Conservation (phyloP, 306 rosid species). For the Ziziphus jujuba region DNA sequence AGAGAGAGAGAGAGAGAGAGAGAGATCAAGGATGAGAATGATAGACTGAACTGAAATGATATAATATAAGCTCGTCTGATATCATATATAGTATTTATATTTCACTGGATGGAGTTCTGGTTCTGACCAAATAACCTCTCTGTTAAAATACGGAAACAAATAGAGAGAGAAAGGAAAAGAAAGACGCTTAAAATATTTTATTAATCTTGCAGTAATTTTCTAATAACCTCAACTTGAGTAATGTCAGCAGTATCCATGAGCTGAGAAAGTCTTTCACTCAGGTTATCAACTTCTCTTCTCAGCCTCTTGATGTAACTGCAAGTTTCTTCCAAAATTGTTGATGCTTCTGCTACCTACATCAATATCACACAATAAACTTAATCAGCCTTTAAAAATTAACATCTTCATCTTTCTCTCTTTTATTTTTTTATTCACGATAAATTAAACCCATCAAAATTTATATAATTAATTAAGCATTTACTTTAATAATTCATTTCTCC, state of each 20-base stretch:
- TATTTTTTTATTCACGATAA: too few relatives aligned
- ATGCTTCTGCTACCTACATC: slow-evolving; percentile 25
- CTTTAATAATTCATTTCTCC: too few relatives aligned
- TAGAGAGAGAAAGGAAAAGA: slow-evolving; percentile 12
- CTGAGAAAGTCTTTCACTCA: slow-evolving; percentile 37
- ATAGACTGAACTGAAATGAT: not conserved
- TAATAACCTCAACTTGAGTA: slow-evolving; percentile 27
- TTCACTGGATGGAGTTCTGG: not conserved
- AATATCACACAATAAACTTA: not conserved
- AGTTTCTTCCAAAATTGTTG: slow-evolving; percentile 35
- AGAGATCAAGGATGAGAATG: too few relatives aligned
- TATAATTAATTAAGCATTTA: too few relatives aligned
- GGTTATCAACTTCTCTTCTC: slow-evolving; percentile 36
- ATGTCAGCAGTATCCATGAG: slow-evolving; percentile 34
- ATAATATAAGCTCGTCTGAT: not conserved
- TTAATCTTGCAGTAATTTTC: slow-evolving; percentile 14
- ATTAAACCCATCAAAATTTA: too few relatives aligned
- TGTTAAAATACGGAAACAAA: slow-evolving; percentile 3
- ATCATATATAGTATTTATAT: not conserved
- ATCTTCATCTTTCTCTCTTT: too few relatives aligned
- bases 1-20: too few relatives aligned
- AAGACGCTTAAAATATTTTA: not conserved
- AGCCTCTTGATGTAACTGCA: slow-evolving; percentile 44
- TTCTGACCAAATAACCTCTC: slow-evolving; percentile 8
- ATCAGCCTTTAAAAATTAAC: too few relatives aligned